Percentiles rank a stretch among this genome's conserved stretches.
These are phyloP conservation scores for Geosmithia flava DNA, from an alignment of 2,329 filamentous ascomycete genomes.

Conservation along the genomic window DNA sequence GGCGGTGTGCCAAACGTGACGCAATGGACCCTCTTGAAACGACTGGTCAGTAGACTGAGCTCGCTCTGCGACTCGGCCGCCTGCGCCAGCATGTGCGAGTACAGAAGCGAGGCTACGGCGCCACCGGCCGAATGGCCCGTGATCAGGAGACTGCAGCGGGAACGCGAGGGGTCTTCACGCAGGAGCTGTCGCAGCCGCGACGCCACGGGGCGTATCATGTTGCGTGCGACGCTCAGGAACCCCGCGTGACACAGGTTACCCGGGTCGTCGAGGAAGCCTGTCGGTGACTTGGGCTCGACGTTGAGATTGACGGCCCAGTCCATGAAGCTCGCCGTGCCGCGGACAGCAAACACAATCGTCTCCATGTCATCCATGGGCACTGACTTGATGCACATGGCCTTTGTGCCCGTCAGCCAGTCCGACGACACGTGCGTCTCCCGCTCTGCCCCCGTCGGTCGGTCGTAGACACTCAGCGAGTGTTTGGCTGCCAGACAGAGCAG, in stretches of 20 bases:
- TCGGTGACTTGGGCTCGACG: conserved; percentile 51
- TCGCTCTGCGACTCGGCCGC: conserved; percentile 47
- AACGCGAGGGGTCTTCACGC: conserved; percentile 56
- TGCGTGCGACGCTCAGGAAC: conserved; percentile 62
- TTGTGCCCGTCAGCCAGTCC: conserved; percentile 63
- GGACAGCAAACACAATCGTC: conserved; percentile 72
- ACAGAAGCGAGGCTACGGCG: conserved; percentile 68
- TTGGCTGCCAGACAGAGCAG: conserved; percentile 68
- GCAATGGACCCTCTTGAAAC: conserved; percentile 72
- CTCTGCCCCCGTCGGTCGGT: conserved; percentile 48
- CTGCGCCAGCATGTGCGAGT: conserved; percentile 64
- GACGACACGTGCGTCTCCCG: conserved; percentile 57
- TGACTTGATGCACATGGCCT: conserved; percentile 76
- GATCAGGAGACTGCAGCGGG: conserved; percentile 60
- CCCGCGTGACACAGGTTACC: conserved; percentile 72
- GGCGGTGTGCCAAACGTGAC: conserved; percentile 79
- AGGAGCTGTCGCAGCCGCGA: conserved; percentile 56
- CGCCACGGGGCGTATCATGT: conserved; percentile 65
- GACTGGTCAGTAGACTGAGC: conserved; percentile 53
- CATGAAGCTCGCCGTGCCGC: conserved; percentile 67
- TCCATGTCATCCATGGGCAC: conserved; percentile 66
- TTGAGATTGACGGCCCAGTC: conserved; percentile 82
- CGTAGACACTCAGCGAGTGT: conserved; percentile 66
- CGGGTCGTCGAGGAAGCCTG: conserved; percentile 62
- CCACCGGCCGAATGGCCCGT: conserved; percentile 83